A percentile compares a stretch with the other conserved stretches of the same genome.
These are phyloP conservation scores for Sindora glabra DNA, from an alignment of 306 rosid genomes.

Conservation along the genomic window DNA sequence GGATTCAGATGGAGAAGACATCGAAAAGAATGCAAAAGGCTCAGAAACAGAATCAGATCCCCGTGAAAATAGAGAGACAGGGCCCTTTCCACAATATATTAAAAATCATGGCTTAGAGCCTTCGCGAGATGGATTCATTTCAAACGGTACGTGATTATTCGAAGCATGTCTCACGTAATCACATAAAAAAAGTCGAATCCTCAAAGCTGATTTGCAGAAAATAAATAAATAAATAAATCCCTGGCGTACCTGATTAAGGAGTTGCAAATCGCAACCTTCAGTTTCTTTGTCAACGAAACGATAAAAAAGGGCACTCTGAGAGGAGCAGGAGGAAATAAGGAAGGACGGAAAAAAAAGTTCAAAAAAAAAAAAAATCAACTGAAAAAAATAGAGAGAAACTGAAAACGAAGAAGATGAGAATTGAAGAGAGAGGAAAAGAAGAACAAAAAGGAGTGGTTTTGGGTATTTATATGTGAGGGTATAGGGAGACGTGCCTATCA, in stretches of 20 bases:
- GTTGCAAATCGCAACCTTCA: background rate
- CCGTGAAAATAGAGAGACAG: background rate
- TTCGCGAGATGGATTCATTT: background rate
- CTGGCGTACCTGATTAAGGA: constrained; percentile 22
- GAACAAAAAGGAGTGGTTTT: constrained; percentile 1
- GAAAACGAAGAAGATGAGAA: background rate
- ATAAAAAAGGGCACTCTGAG: too few species aligned
- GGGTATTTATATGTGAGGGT: constrained; percentile 28
- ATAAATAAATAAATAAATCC: background rate
- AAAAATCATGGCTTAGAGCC: too few species aligned
- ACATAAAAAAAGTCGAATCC: background rate
- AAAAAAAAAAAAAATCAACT: background rate
- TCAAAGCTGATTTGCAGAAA: background rate
- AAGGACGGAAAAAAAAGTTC: background rate
- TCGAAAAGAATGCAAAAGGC: background rate
- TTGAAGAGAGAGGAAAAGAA: background rate
- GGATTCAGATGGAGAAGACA: background rate
- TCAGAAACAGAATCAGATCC: background rate
- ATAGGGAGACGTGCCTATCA: constrained; percentile 20
- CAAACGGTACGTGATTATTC: too few species aligned
- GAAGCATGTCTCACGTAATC: background rate
- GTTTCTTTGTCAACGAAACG: too few species aligned
- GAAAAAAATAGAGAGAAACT: background rate
- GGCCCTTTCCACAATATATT: background rate
- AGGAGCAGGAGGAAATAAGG: background rate